These are phyloP conservation scores for Cyathus striatus DNA, from an alignment of 768 basidiomycete genomes.

Conservation along the genomic window DNA sequence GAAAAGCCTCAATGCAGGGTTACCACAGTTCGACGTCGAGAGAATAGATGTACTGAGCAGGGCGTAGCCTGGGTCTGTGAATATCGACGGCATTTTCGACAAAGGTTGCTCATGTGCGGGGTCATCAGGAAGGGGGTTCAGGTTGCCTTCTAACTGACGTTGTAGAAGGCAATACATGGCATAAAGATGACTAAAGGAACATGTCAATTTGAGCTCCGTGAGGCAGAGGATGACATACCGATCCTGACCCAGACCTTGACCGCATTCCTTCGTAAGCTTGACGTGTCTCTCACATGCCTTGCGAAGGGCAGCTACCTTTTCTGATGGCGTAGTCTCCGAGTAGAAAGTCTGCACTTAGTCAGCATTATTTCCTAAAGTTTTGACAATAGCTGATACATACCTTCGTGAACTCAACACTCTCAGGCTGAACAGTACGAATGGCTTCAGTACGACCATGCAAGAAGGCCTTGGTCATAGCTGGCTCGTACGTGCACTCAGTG, in stretches of 20 bases:
- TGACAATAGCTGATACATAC: constrained; percentile 56
- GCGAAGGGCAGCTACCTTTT: constrained; percentile 73
- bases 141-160: constrained; percentile 59
- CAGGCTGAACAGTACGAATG: constrained; percentile 83
- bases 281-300: constrained; percentile 86
- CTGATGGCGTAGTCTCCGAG: constrained; percentile 61
- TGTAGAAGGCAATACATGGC: constrained; percentile 91
- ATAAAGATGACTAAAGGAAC: constrained; percentile 69
- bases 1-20: constrained; percentile 86
- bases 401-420: constrained; percentile 84
- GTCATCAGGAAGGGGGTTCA: constrained; percentile 37
- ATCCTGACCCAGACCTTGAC: constrained; percentile 90
- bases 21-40: constrained; percentile 97
- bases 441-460: constrained; percentile 95
- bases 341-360: constrained; percentile 64
- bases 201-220: constrained; percentile 1
- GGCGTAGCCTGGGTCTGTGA: constrained; percentile 84
- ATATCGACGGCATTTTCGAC: constrained; percentile 66
- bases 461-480: constrained; percentile 97
- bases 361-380: neutral
- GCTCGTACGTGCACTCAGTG: constrained; percentile 94
- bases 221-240: constrained; percentile 33
- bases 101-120: constrained; percentile 22
- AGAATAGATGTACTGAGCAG: constrained; percentile 80
- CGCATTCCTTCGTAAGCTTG: constrained; percentile 82